Base-by-base conservation (phyloP, 345 rosid species). In the Eucalyptus rudis region DNA sequence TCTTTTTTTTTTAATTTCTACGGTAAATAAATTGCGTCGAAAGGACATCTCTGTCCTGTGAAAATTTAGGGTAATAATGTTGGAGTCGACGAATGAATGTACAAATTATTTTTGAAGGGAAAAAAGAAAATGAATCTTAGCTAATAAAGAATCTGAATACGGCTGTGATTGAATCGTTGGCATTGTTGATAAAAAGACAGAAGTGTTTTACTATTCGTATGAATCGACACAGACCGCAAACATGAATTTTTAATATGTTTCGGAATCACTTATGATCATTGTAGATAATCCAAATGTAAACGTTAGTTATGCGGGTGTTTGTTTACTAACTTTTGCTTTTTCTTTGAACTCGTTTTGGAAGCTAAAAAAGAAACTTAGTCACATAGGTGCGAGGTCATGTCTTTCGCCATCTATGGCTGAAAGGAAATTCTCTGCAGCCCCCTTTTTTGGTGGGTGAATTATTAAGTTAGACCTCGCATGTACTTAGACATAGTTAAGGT, bases 401-500 rank as follows among this genome's bases (percentile, higher is more conserved):
- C 4, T 56, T 56, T 22, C 12, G 56, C 56, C 56, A 51, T 51
- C 4, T 51, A 51, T 17, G 56, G 56, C 56, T 17, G 1, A 56
- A 56, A 56, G 27, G 59, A 56, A 56, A 56, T 56, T 56, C 59
- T 56, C 59, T 22, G 1, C 0, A 9, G 27, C 27, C 59, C 25
- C 27, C 27, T 8, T 56, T 54, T 56, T 8, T 8, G 12, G 2
- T 22, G 27, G 59, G 59, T 0, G 2, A 20, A 8, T 22, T 54
- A 54, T 22, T 20, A 22, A 0, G 11, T 20, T 20, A 54, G 25
- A 1, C 25, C 1, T 20, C 1, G 5, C 59, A 8, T 54, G 59
- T 0, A 8, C 22, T 22, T 54, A 4, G 59, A 54, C 4, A 54
- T 54, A 54, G 27, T 8, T 54, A 54, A 54, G 59, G 5, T 54